Conservation (phyloP, 2,329 filamentous ascomycete species). For the Achaetomium macrosporum region DNA sequence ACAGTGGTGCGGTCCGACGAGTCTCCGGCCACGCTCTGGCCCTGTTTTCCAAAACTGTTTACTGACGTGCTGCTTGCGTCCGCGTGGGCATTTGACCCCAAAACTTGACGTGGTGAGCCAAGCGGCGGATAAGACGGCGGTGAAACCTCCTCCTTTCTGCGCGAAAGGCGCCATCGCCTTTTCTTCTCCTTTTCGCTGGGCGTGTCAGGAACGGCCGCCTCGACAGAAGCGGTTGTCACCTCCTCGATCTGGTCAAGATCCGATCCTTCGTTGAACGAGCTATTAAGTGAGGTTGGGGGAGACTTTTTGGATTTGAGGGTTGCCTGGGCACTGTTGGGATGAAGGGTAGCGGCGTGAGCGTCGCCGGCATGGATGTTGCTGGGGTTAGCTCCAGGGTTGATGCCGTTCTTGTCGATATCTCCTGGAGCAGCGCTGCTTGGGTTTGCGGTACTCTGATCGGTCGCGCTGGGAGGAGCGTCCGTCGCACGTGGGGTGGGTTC, state of each 20-base stretch:
- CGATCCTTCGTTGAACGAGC: conserved; percentile 73
- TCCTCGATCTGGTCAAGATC: conserved; percentile 72
- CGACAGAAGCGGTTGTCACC: conserved; percentile 19
- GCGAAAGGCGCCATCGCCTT: conserved; percentile 66
- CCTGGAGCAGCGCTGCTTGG: not conserved
- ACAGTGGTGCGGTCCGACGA: conserved; percentile 40
- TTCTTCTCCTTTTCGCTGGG: conserved; percentile 57
- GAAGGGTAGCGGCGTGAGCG: conserved; percentile 28
- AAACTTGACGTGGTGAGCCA: conserved; percentile 39
- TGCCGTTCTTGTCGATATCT: not conserved
- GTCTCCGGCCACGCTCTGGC: conserved; percentile 47
- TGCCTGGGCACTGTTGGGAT: conserved; percentile 40
- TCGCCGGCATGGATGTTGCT: not conserved
- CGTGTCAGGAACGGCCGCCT: conserved; percentile 13
- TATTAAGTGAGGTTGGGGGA: conserved; percentile 70
- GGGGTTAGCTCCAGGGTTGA: not conserved
- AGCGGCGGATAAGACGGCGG: conserved; percentile 36
- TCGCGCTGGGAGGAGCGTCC: conserved; percentile 36
- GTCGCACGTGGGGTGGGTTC: conserved; percentile 44
- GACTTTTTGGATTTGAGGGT: conserved; percentile 63
- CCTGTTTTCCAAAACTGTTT: conserved; percentile 49
- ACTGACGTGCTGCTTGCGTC: conserved; percentile 64
- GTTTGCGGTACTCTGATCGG: not conserved
- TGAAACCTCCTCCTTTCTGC: conserved; percentile 53
- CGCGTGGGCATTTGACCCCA: conserved; percentile 59